Conservation (phyloP, 2,329 filamentous ascomycete genomes). For the Aspergillus fructus region DNA sequence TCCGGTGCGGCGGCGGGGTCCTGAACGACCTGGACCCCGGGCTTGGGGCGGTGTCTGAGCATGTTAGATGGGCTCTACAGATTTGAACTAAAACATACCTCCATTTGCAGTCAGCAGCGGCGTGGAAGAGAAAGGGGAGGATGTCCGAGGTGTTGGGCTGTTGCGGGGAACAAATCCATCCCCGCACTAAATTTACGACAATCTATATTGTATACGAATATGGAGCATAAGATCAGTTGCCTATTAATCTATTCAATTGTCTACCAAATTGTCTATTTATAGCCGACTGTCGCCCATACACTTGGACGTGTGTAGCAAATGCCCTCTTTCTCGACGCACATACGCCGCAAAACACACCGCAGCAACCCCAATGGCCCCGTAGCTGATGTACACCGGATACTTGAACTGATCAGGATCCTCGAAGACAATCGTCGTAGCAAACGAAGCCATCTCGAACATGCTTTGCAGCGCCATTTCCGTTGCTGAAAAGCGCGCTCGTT, state of each 20-base stretch:
- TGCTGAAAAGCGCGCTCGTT: conserved; percentile 67
- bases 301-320: conserved; percentile 53
- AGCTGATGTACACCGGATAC: conserved; percentile 62
- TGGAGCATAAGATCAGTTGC: no score
- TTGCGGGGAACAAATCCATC: conserved; percentile 4
- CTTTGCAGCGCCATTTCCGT: conserved; percentile 69
- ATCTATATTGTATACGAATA: background rate
- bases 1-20: conserved; percentile 35
- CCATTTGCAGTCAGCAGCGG: background rate
- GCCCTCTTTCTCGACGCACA: conserved; percentile 58
- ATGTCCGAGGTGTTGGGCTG: background rate
- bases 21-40: conserved; percentile 34
- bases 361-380: conserved; percentile 34
- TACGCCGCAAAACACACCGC: conserved; percentile 53
- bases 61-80: background rate
- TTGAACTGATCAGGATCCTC: conserved; percentile 63
- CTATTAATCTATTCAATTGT: background rate
- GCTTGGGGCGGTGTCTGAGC: conserved; percentile 20
- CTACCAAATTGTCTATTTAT: background rate
- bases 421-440: conserved; percentile 64
- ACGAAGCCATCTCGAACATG: conserved; percentile 67
- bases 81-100: conserved; percentile 4
- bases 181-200: conserved; percentile 1
- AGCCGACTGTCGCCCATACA: conserved; percentile 10
- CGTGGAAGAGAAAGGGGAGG: background rate